phyloP scores from a whole-genome alignment of 768 basidiomycete species.

The Pleurotus ostreatus region DNA sequence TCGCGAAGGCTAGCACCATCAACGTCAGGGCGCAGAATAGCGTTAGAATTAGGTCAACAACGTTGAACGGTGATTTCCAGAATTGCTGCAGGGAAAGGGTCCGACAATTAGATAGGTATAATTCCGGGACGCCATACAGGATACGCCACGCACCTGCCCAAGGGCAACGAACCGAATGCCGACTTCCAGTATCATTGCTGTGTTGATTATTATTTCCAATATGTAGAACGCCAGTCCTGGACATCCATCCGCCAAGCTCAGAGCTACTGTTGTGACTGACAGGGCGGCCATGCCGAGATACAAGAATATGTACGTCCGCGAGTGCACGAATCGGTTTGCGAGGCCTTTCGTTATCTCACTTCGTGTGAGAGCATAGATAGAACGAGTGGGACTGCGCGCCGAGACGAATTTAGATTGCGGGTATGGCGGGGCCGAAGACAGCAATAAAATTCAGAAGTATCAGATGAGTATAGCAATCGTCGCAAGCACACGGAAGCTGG shows the following conservation, averaged over 20 bases:
- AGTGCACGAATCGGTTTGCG: slow-evolving; percentile 89
- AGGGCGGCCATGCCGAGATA: slow-evolving; percentile 88
- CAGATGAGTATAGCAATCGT: neutral
- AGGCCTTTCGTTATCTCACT: slow-evolving; percentile 81
- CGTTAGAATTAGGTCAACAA: slow-evolving; percentile 86
- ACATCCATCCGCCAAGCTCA: slow-evolving; percentile 81
- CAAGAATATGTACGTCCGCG: slow-evolving; percentile 79
- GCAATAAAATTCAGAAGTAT: neutral
- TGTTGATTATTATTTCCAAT: slow-evolving; percentile 85
- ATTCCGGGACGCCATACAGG: neutral
- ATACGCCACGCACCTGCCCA: slow-evolving; percentile 64
- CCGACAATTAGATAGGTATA: slow-evolving; percentile 2
- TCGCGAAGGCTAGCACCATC: slow-evolving; percentile 83
- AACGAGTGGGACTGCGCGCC: slow-evolving; percentile 58
- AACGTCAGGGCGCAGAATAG: slow-evolving; percentile 87
- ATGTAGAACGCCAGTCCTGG: slow-evolving; percentile 87
- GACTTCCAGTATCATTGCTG: slow-evolving; percentile 93
- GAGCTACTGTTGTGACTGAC: slow-evolving; percentile 79
- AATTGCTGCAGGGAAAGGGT: slow-evolving; percentile 66
- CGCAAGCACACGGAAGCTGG: neutral
- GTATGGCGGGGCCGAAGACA: neutral
- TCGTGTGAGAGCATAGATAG: slow-evolving; percentile 82
- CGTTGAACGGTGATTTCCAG: slow-evolving; percentile 92
- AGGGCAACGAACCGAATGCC: slow-evolving; percentile 88
- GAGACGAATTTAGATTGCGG: slow-evolving; percentile 9